Evolutionary conservation across 768 basidiomycete genomes (phyloP).

Genomic region (Pleurotus eryngii): DNA sequence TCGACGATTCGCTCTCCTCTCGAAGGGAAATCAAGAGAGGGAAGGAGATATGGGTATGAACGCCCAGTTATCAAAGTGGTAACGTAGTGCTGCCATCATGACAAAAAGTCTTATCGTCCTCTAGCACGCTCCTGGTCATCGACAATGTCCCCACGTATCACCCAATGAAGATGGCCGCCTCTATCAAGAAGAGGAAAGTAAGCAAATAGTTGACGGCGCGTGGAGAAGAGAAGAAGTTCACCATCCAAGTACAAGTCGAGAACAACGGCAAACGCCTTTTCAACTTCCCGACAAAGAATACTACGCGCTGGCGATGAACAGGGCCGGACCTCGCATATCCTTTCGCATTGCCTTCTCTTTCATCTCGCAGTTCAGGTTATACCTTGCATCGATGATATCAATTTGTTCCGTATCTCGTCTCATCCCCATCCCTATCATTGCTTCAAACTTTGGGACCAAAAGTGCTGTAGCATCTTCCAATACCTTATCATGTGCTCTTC

Average conservation of each 20-base stretch:
- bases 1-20: slow-evolving; percentile 21
- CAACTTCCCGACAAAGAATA: slow-evolving; percentile 50
- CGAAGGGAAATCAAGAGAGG: slow-evolving; percentile 24
- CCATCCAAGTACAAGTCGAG: slow-evolving; percentile 53
- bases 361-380: background rate
- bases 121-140: no score
- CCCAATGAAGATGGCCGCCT: no score
- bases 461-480: background rate
- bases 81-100: background rate
- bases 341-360: background rate
- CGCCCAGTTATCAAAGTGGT: slow-evolving; percentile 53
- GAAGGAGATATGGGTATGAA: slow-evolving; percentile 21
- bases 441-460: background rate
- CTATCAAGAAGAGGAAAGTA: no score
- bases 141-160: no score
- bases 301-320: background rate
- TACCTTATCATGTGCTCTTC: no score
- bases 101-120: no score
- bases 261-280: slow-evolving; percentile 64
- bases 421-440: background rate
- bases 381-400: background rate
- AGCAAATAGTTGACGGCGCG: slow-evolving; percentile 41
- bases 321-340: background rate
- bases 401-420: background rate
- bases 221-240: slow-evolving; percentile 46